phyloP scores from a whole-genome alignment of 169 alveolate species.

The Plasmodium gonderi region DNA sequence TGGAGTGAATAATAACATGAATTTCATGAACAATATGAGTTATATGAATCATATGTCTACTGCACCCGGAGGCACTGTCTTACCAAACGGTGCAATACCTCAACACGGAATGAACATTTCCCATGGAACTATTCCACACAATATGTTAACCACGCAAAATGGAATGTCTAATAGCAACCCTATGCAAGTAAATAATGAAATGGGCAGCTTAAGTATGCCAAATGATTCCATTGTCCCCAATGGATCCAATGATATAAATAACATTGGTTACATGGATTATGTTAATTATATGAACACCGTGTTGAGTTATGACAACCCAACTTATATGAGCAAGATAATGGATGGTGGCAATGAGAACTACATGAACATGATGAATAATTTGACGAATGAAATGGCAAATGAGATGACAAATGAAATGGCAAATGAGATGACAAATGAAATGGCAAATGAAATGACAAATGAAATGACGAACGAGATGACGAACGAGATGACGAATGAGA shows the following conservation, averaged over 20 bases:
- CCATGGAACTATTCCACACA: background rate
- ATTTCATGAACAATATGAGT: background rate
- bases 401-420: background rate
- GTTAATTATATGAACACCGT: background rate
- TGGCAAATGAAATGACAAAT: conserved; percentile 1
- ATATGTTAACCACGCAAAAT: background rate
- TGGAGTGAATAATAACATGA: background rate
- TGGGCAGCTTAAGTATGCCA: background rate
- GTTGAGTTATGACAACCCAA: background rate
- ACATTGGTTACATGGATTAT: background rate
- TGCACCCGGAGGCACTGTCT: background rate
- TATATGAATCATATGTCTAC: background rate
- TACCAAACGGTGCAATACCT: background rate
- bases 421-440: background rate
- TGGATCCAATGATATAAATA: background rate
- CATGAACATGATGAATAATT: background rate
- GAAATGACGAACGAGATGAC: too few relatives aligned
- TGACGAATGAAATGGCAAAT: background rate
- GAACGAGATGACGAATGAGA: too few relatives aligned
- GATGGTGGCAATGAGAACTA: background rate
- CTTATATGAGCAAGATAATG: background rate
- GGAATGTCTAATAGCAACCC: background rate
- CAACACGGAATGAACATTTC: background rate
- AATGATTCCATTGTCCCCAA: background rate
- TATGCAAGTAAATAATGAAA: background rate